Evolutionary conservation across 495 filamentous ascomycete genomes (phyloP), one percentile per base, ranked within the genome.

Genomic region (Annulohypoxylon nitens): DNA sequence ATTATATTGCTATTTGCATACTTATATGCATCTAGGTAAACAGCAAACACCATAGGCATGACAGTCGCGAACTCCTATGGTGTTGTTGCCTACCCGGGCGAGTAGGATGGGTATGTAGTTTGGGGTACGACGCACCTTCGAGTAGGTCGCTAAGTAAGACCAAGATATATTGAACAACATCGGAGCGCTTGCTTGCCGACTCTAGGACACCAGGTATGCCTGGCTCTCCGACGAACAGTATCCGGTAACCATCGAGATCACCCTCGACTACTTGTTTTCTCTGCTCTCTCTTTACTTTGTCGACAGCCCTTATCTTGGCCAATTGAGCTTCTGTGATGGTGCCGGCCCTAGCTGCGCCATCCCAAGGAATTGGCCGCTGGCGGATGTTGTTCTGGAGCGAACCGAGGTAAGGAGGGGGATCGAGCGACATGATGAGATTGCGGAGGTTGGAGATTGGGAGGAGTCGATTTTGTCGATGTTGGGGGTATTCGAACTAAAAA

Each of bases 331-430:
- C 96, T 58, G 94, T 97, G 83, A 99, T 93, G 77, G 93, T 95
- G 74, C 93, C 92, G 76, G 93, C 93, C 80, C 96, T 91, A 73
- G 97, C 93, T 75, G 97, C 95, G 70, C 96, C 96, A 80, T 98
- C 97, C 96, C 96, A 99, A 51, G 95, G 94, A 79, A 99, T 97
- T 74, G 95, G 95, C 61, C 96, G 88, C 69, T 90, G 89, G 74
- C 97, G 93, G 78, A 97, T 97, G 83, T 98, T 98, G 84, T 92
- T 95, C 84, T 97, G 95, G 65, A 97, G 86, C 67, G 93, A 94
- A 75, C 88, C 90, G 66, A 98, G 92, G 80, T 98, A 97, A 68
- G 91, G 90, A 63, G 95, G 94, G 47, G 93, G 92, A 77, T 97
- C 94, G 79, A 97, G 88, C 65, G 93, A 96, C 93, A 95, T 94